Base-by-base conservation (phyloP, 495 filamentous ascomycete species). In the Xylaria cubensis region DNA sequence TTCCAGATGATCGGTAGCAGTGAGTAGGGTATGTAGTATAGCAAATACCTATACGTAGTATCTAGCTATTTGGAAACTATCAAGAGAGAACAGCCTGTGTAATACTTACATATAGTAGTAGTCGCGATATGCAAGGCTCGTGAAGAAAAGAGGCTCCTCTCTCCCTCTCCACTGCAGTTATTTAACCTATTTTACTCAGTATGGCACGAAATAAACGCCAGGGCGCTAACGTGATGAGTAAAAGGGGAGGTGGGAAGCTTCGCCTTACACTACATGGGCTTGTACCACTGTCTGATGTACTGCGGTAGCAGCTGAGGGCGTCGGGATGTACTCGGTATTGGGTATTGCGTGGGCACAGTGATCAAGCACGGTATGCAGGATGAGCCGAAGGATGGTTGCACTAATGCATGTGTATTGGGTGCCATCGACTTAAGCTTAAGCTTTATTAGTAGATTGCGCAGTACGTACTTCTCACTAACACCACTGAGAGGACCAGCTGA, bases 361-460 rank as follows among this genome's bases (percentile, higher is more conserved):
- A 26, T 26, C 21, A 10, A 10, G 51, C 24, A 26, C 24, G 51
- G 51, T 26, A 55, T 29, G 21, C 24, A 63, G 32, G 9, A 29
- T 17, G 36, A 42, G n/a, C 36, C 39, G 32, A 44, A 44, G 36
- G 39, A 42, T 64, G 39, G n/a, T 29, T 34, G 39, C 61, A 44
- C 61, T 64, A 64, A 64, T 64, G 61, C 61, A 64, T 15, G 39
- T 64, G 17, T 19, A 26, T 29, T 53, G 15, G 46, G 64, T 67
- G 12, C 29, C 17, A 53, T 46, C 46, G 17, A 67, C n/a, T 67
- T 39, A 67, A 67, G 64, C 64, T 66, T 67, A 67, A 67, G 64
- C 64, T 67, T 39, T 6, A 4, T 29, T 56, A 56, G 29, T 56
- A 32, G 46, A 13, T 42, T 42, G 39, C 10, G 12, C 39, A 42